Evolutionary conservation across 1,139 yeast species (phyloP), one percentile per base, ranked within the genome.

Genomic region (Kodamaea alishanica): DNA sequence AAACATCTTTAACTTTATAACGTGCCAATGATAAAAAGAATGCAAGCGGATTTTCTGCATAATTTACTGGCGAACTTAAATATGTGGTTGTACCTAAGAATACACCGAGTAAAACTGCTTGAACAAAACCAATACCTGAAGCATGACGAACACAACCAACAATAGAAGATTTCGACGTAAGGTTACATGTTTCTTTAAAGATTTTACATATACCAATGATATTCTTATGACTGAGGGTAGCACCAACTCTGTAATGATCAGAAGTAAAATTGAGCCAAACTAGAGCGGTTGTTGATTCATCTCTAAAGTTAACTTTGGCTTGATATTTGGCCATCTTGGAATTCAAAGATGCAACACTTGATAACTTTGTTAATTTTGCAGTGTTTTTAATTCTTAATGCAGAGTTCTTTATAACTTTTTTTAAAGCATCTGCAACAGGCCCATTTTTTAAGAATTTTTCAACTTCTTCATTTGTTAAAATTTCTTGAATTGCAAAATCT

Each of bases 131-230:
- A 33, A 90, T 64, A 0, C 97, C 97, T 2, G 77, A 65, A 0
- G 89, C 77, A 50, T 90, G 94, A 36, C 95, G 78, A 6, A 87
- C 95, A 60, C 96, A 82, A 0, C 96, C 96, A 32, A 92, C 73
- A 8, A 92, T 70, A 0, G 96, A 82, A 32, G 81, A 77, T 26
- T 78, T 75, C 32, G 86, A 76, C 7, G 82, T 75, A 65, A 92
- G 70, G 49, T 87, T 92, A 52, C 96, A 86, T 0, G 97, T 90
- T 56, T 92, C 97, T 52, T 92, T 92, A 54, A 89, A 78, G 9
- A 87, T 84, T 52, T 90, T 88, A 58, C 97, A 89, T 59, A 87
- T 77, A 1, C 89, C 83, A 54, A 92, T 62, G 9, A 92, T 67
- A 33, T 79, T 75, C 30, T 71, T 67, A 55, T 86, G 95, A 28